These are phyloP conservation scores for Coemansia sp. DNA, from an alignment of 192 early-diverging fungal species.

Conservation along the genomic window DNA sequence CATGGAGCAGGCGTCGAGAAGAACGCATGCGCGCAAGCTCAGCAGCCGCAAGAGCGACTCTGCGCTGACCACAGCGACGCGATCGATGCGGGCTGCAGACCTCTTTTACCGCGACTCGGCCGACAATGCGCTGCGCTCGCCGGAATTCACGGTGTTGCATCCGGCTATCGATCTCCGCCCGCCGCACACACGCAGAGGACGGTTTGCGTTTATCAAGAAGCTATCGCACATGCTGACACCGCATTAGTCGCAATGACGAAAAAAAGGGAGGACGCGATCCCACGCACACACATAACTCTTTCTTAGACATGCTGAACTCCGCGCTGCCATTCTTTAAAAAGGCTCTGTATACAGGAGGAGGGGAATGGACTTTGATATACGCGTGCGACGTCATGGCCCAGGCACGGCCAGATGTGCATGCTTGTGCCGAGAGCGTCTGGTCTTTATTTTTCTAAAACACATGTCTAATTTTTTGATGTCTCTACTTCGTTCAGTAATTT, in stretches of 20 bases:
- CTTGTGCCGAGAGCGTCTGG: too few relatives aligned
- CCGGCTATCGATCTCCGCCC: slow-evolving; percentile 23
- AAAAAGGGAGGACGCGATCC: too few relatives aligned
- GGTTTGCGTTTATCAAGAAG: slow-evolving; percentile 43
- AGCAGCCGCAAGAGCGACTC: slow-evolving; percentile 52
- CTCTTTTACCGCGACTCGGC: slow-evolving; percentile 31
- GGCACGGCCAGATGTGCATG: too few relatives aligned
- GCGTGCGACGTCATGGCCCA: too few relatives aligned
- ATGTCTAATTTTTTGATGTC: too few relatives aligned
- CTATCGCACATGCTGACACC: slow-evolving; percentile 29
- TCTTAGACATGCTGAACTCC: too few relatives aligned
- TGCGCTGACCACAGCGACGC: slow-evolving; percentile 42
- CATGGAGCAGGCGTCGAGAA: background rate
- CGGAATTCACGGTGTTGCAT: slow-evolving; percentile 53
- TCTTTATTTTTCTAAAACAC: too few relatives aligned
- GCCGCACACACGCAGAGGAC: slow-evolving; percentile 38
- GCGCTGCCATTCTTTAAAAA: too few relatives aligned
- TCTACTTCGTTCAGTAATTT: too few relatives aligned
- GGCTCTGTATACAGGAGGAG: background rate
- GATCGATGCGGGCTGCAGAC: slow-evolving; percentile 35
- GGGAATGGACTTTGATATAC: too few relatives aligned
- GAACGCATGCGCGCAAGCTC: slow-evolving; percentile 36
- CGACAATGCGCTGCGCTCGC: slow-evolving; percentile 37
- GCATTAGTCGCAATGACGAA: background rate
- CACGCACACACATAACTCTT: too few relatives aligned